Base-by-base conservation (phyloP, 768 basidiomycete genomes). In the Collybia mongolica region DNA sequence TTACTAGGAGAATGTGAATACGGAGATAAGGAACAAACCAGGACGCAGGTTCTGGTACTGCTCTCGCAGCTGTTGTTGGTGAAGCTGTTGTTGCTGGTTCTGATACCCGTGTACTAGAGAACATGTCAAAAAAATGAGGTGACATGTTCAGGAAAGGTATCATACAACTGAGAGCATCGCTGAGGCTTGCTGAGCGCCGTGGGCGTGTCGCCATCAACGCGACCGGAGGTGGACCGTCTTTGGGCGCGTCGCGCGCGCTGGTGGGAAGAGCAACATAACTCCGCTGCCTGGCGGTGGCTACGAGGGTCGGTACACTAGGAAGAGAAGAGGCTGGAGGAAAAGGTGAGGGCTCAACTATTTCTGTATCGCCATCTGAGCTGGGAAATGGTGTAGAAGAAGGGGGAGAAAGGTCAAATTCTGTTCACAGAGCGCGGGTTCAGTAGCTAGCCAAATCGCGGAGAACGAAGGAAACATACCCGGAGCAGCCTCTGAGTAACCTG, bases 161-260 rank as follows among this genome's bases (percentile, higher is more conserved):
- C 53, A 14, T 61, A 74, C 49, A 56, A 76, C 75, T 65, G 19
- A 75, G 61, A 23, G 83, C 81, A 61, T 90, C 86, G 59, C 86
- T 90, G 44, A 90, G 69, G 63, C 88, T 89, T 14, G 86, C 85
- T n/a, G 88, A 90, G 48, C 88, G 77, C 49, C 88, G 73, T 43
- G 85, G 80, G 32, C 87, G 80, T n/a, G 73, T 72, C 51, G 58
- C 70, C 9, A 72, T 70, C 24, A 80, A 78, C 49, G 71, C 69
- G 37, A 61, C 60, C 22, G 77, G 61, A 2, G 60, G 57, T 44
- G 62, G 53, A 39, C 55, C 58, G 15, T 54, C 23, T 32, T 54
- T 17, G 47, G 48, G 39, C 22, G 49, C 12, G 6, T 60, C 58
- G n/a, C 56, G 58, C 6, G 39, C 38, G 14, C 58, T 56, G 20